Percentiles rank a stretch among this genome's conserved stretches.
phyloP scores from a whole-genome alignment of 176 grass and related monocot species.

The sorghum (Sorghum bicolor) region DNA sequence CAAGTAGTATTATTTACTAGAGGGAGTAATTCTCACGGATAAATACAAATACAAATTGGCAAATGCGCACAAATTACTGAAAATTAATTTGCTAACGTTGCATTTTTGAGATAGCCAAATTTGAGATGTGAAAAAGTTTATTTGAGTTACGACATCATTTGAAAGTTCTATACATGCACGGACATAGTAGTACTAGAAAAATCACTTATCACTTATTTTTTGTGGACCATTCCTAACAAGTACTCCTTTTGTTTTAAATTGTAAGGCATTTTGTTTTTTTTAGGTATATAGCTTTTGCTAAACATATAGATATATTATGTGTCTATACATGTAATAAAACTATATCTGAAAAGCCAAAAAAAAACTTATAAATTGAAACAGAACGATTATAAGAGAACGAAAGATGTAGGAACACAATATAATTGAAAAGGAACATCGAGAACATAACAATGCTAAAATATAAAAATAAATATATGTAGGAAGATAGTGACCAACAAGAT shows the following conservation, averaged over 20 bases:
- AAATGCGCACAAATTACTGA: not conserved
- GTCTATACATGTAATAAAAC: too few relatives aligned
- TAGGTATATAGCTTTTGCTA: too few relatives aligned
- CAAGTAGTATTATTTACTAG: not conserved
- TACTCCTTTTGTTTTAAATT: not conserved
- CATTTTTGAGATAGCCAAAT: not conserved
- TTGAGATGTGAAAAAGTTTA: not conserved
- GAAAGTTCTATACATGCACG: not conserved
- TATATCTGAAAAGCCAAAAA: too few relatives aligned
- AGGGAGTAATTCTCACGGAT: too few relatives aligned
- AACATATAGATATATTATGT: too few relatives aligned
- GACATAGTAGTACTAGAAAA: not conserved
- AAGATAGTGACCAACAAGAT: not conserved
- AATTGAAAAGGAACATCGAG: not conserved
- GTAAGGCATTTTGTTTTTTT: too few relatives aligned
- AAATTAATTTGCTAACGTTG: not conserved
- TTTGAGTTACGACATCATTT: not conserved
- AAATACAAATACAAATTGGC: not conserved
- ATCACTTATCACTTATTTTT: not conserved
- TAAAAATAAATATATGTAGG: not conserved
- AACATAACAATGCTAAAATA: not conserved
- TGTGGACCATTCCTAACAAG: not conserved
- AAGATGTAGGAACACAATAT: not conserved
- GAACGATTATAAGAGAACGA: not conserved
- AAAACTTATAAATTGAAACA: too few relatives aligned